Evolutionary conservation across 2,329 filamentous ascomycete species (phyloP), one percentile per base, ranked within the genome.

Genomic region (Ambrosiella beaveri): DNA sequence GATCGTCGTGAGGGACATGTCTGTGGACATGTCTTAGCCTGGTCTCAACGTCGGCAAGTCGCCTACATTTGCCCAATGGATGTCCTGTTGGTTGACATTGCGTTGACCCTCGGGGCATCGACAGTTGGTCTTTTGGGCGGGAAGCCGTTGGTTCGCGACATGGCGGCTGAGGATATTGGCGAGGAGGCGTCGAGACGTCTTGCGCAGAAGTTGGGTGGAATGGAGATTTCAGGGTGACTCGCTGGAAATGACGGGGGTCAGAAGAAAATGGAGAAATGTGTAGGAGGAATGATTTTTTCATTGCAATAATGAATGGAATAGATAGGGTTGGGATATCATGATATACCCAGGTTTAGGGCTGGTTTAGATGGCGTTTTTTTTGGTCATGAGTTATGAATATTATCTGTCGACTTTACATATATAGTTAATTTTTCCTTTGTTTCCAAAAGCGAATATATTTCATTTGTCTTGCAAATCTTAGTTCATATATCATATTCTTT

Each of bases 51-150:
- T 61, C 91, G 86, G 66, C 81, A 81, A 47, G 83, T 88, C 4
- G 89, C 89, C 0, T 97, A 95, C 68, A 93, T 97, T 61, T 93
- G 88, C 61, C 91, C 91, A 0, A 97, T 97, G 91, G 87, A 96
- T 59, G 78, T 96, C 1, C 72, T 95, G 11, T 75, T 97, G 9
- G 79, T 85, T 36, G 91, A 97, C 65, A 95, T 97, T 59, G 84
- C 82, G 36, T 80, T 85, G 62, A 89, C 85, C 0, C 73, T 96
- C 0, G 79, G 82, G 19, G 88, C 88, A 0, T 71, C 71, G 1
- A 77, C 81, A 35, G 79, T 95, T n/a, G 75, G 77, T 4, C 75
- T 95, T 0, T 88, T 88, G 0, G 84, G 81, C 0, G 80, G 77
- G 0, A 70, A 74, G 47, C 65, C 71, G 0, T 64, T 76, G 0